These are phyloP conservation scores for Quercus berberidifolia DNA, from an alignment of 306 rosid species.

Conservation along the genomic window DNA sequence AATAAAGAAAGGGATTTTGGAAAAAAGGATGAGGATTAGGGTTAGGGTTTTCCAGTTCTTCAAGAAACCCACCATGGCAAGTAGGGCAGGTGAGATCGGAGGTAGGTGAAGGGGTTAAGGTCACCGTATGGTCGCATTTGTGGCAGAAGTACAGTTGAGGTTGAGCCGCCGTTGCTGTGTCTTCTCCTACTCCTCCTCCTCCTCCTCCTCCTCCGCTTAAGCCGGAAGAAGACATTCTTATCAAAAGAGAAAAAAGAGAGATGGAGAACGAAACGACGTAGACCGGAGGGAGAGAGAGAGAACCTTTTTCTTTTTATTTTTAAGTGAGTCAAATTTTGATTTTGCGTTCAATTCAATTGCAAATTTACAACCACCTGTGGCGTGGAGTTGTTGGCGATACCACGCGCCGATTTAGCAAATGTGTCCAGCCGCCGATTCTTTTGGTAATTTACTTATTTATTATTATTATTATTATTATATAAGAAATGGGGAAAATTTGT, in stretches of 20 bases:
- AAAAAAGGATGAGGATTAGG: slow-evolving; percentile 27
- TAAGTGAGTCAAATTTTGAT: too few relatives aligned
- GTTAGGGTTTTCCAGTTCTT: slow-evolving; percentile 60
- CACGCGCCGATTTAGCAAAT: too few relatives aligned
- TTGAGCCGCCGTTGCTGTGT: slow-evolving; percentile 32
- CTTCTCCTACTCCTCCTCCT: background rate
- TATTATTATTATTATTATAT: too few relatives aligned
- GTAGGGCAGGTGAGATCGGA: slow-evolving; percentile 65
- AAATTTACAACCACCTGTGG: too few relatives aligned
- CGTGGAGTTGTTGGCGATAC: too few relatives aligned
- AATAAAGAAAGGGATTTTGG: slow-evolving; percentile 34
- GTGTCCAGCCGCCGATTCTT: too few relatives aligned
- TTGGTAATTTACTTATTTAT: too few relatives aligned
- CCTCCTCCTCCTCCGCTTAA: slow-evolving; percentile 30
- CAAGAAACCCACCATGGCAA: slow-evolving; percentile 65
- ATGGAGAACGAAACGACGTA: too few relatives aligned
- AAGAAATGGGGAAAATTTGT: too few relatives aligned
- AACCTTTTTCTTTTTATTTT: too few relatives aligned
- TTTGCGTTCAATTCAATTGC: too few relatives aligned
- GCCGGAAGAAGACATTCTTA: slow-evolving; percentile 70
- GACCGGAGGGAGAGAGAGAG: too few relatives aligned
- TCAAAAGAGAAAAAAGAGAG: background rate
- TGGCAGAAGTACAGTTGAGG: slow-evolving; percentile 72
- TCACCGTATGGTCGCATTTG: slow-evolving; percentile 61
- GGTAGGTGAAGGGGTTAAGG: slow-evolving; percentile 45